Base-by-base conservation (phyloP, 75 land plant species). In the Pseudotsuga menziesii region DNA sequence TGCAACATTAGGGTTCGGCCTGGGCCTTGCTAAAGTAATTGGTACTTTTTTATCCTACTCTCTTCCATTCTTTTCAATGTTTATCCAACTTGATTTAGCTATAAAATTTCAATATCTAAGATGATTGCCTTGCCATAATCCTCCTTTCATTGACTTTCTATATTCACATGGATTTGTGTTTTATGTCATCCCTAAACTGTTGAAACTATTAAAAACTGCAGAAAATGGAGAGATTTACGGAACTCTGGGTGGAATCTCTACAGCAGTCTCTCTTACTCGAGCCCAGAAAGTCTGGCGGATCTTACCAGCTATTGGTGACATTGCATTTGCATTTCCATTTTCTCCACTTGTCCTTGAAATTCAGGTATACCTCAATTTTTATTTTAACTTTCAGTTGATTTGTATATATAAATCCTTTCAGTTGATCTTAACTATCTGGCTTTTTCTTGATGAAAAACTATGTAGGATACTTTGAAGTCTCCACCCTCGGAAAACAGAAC, bases 301-400 rank as follows among this genome's bases (percentile, higher is more conserved):
- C 11, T 84, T 79, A 26, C 91, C 87, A 83, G 98, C 95, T 41
- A 70, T 95, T 22, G 98, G 98, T 41, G 92, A 95, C 83, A 91
- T 95, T 11, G 98, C 98, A 11, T 95, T 95, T 79, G 89, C 98
- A 58, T 95, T 81, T 72, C 89, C 98, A 2, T 95, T 83, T 78
- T 84, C 93, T 2, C 58, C 84, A 7, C 87, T 94, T 56, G 83
- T 92, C 69, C 26, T 90, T n/a, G 93, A 92, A 74, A 94, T 94
- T 22, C 93, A 94, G 91, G 98, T 92, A 57, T 36, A n/a, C 6
- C 73, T 25, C 7, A 20, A 57, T n/a, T n/a, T n/a, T n/a, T n/a
- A 36, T 17, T 8, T 26, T 56, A 57, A 66, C 17, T 2, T 35
- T 16, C 25, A 23, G 0, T 22, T 2, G 44, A 57, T 58, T 27